Base-by-base conservation (phyloP, 768 basidiomycete genomes). In the Collybia mongolica region DNA sequence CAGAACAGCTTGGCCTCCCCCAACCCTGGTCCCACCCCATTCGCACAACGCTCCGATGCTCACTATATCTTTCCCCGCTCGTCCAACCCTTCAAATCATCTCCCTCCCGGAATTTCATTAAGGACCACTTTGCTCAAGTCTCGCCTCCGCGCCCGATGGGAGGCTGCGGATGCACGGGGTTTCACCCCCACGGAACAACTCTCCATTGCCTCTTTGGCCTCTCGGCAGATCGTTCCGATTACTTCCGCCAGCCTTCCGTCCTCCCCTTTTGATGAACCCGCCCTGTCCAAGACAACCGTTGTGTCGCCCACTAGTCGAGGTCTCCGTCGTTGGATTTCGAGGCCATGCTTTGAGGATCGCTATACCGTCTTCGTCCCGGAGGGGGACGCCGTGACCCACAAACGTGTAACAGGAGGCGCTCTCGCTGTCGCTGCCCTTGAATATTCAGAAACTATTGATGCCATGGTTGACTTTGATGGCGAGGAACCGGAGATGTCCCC, bases 331-430 rank as follows among this genome's bases (percentile, higher is more conserved):
- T 92, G 90, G 90, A 73, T 81, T 53, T 71, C 74, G 32, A 84
- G 89, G 3, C 83, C 86, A 20, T 86, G 85, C 61, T 90, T 88
- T 63, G 89, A 92, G 65, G 87, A 91, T 49, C 74, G 88, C 26
- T 69, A 79, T 54, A 66, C 71, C 22, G 70, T 88, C 3, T 86
- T 83, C 71, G 65, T 76, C 11, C 72, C 73, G 3, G 60, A 71
- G 17, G 62, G 67, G 8, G 69, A 61, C 15, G 71, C 64, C 11
- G 63, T 76, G 32, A 60, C 70, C 17, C 52, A 71, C 29, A 63
- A 65, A 15, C 73, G 69, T 15, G 74, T 87, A 40, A 59, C 72
- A 26, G 77, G 83, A 44, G 69, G 76, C 15, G 64, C 72, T 24
- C 64, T 80, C 18, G 86, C 82, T 28, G 83, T 90, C 39, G 83